phyloP scores from a whole-genome alignment of 1,139 yeast genomes.

The Debaryomyces sp. region DNA sequence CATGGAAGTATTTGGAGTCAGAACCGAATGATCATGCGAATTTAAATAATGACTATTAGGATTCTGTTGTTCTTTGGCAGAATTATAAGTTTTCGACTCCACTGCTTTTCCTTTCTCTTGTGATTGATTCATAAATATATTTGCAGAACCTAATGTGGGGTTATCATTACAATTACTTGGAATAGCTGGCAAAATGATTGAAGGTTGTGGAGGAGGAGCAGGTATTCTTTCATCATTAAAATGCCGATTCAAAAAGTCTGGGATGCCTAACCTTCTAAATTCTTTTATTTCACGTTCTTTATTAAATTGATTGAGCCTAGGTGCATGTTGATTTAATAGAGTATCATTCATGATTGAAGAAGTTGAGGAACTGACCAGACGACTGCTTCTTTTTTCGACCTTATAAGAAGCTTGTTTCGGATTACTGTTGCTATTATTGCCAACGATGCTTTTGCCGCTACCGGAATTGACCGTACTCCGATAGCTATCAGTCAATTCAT shows the following conservation, averaged over 20 bases:
- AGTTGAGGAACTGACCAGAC: neutral
- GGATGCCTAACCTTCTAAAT: constrained; percentile 2
- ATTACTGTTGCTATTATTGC: neutral
- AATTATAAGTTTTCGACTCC: neutral
- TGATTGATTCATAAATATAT: neutral
- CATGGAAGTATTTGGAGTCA: neutral
- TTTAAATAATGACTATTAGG: constrained; percentile 1
- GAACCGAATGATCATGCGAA: neutral
- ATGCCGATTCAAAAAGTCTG: constrained; percentile 7
- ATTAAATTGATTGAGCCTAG: neutral
- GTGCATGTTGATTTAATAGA: neutral
- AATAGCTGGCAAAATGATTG: constrained; percentile 10
- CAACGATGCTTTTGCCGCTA: neutral
- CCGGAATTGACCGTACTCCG: neutral
- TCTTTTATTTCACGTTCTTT: neutral
- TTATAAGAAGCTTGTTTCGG: neutral
- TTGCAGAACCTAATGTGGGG: constrained; percentile 1
- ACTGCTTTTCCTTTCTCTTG: neutral
- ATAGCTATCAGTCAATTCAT: neutral
- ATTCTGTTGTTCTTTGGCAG: neutral
- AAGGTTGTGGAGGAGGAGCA: constrained; percentile 12
- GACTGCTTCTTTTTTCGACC: constrained; percentile 3
- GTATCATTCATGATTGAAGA: constrained; percentile 2
- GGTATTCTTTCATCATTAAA: constrained; percentile 9
- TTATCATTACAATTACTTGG: neutral